Evolutionary conservation across 2,329 filamentous ascomycete genomes (phyloP), one percentile per base, ranked within the genome.

Genomic region (Sordariomycetes sp.): DNA sequence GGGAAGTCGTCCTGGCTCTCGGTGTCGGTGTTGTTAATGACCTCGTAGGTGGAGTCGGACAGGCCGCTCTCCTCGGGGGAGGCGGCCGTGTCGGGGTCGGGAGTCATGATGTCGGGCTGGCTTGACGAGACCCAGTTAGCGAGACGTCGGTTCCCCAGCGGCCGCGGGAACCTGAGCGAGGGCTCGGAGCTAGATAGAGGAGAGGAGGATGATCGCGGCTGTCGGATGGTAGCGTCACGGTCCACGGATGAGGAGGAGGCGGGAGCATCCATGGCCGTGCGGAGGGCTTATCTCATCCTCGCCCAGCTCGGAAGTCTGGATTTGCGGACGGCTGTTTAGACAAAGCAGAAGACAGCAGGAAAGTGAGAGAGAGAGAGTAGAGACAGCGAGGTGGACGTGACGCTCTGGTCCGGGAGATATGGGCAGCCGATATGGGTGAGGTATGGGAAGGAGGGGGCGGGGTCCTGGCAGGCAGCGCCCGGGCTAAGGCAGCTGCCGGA

Each of bases 111-210:
- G 69, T 80, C 76, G 57, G 79, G 79, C 34, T 79, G 76, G 64
- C 80, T 83, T 57, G 75, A 77, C 7, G 79, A 81, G 54, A 85
- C 73, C 80, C 80, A 84, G 73, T 79, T 78, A 64, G 80, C 80
- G 48, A 85, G 77, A 55, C 75, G 72, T 58, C 74, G 74, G 62
- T 77, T 83, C 57, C 79, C 81, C 65, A 78, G 74, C 0, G 81
- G 81, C 51, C 72, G 74, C 58, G 81, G 81, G 59, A 84, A 84
- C 59, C 79, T 77, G 53, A 85, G 74, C 32, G 73, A 74, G 4
- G 79, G 78, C 57, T 78, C 73, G 51, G 79, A 77, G 43, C 64
- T 66, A 34, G 74, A 73, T 35, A 72, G 63, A 48, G 60, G 60
- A 20, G 24, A 12, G 16, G 60, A 56, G 50, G 53, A 40, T 53